phyloP scores from a whole-genome alignment of 192 early-diverging fungal species.

The Coemansia sp. region DNA sequence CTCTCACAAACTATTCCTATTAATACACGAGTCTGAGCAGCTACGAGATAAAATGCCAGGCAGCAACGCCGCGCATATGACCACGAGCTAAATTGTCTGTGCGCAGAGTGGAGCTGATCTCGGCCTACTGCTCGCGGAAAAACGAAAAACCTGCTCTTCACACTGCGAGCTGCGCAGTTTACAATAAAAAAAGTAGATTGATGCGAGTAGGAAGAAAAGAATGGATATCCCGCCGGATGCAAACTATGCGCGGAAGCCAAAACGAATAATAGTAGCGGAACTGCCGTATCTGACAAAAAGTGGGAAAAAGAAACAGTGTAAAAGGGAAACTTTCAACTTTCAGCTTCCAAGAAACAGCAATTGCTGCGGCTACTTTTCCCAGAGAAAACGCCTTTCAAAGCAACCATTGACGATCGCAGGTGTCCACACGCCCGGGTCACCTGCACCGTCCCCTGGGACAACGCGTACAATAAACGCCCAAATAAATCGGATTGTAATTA shows the following conservation, averaged over 20 bases:
- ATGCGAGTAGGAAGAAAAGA: not conserved
- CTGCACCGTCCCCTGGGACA: not conserved
- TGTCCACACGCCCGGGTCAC: conserved; percentile 5
- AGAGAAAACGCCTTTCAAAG: no score
- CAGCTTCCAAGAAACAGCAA: not conserved
- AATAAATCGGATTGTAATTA: not conserved
- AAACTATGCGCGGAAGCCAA: not conserved
- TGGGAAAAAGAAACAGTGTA: not conserved
- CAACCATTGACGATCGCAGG: no score
- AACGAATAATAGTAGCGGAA: not conserved
- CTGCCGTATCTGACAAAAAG: not conserved
- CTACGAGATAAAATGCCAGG: not conserved
- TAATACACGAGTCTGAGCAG: not conserved
- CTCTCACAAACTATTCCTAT: not conserved
- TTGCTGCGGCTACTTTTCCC: not conserved
- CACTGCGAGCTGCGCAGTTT: not conserved
- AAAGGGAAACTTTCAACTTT: not conserved
- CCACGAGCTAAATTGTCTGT: not conserved
- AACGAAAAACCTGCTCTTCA: not conserved
- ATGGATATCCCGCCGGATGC: not conserved
- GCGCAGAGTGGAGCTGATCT: conserved; percentile 1
- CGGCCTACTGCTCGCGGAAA: not conserved
- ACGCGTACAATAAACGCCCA: not conserved
- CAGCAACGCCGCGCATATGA: conserved; percentile 3
- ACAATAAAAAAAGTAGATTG: not conserved